A percentile compares a stretch with the other conserved stretches of the same genome.
phyloP scores from a whole-genome alignment of 139 green algal genomes.

The Chlamydomonas asymmetrica region DNA sequence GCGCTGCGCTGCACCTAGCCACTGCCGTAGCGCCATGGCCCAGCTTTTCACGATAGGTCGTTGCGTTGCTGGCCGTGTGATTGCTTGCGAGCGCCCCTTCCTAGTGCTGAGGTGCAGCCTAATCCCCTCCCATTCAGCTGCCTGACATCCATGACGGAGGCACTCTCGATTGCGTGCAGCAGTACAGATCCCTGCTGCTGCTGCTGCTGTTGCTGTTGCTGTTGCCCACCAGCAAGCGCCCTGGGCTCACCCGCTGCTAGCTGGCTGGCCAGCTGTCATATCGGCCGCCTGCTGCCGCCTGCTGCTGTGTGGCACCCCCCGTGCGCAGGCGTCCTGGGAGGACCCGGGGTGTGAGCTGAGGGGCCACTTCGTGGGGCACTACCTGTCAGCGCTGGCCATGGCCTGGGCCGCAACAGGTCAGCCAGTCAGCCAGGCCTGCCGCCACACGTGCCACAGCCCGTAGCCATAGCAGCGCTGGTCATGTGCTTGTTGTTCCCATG shows the following conservation, averaged over 20 bases:
- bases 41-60: conserved; percentile 39
- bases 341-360: conserved; percentile 46
- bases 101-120: background rate
- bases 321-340: no score
- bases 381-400: conserved; percentile 53
- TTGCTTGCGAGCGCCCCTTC: background rate
- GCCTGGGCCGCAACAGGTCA: conserved; percentile 46
- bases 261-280: no score
- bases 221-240: background rate
- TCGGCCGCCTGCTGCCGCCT: no score
- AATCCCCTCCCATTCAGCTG: no score
- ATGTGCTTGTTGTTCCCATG: no score
- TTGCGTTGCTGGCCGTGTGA: background rate
- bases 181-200: background rate
- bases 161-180: background rate
- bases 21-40: conserved; percentile 49
- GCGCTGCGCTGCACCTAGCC: no score
- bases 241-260: background rate
- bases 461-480: no score
- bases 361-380: conserved; percentile 74
- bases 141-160: background rate
- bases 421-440: no score
- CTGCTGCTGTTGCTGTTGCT: no score
- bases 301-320: no score
- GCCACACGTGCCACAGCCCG: no score